Percentiles rank a stretch among this genome's conserved stretches.
These are phyloP conservation scores for Comarum palustre DNA, from an alignment of 306 rosid genomes.

Conservation along the genomic window DNA sequence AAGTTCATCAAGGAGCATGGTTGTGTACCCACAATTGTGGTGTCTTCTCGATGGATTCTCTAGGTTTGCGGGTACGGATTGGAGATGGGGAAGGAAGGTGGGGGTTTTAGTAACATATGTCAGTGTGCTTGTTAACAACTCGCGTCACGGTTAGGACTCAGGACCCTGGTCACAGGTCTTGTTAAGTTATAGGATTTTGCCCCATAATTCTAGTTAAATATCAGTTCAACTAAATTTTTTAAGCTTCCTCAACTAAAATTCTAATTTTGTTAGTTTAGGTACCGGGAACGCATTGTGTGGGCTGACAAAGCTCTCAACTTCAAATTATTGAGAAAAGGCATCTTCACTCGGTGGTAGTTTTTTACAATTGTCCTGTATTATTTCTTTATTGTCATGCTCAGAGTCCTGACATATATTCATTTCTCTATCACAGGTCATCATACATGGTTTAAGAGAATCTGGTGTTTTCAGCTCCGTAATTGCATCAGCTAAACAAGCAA, in stretches of 20 bases:
- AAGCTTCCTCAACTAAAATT: neutral
- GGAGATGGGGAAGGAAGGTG: too few relatives aligned
- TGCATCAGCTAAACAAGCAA: conserved; percentile 56
- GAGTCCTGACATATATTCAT: conserved; percentile 7
- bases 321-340: conserved; percentile 79
- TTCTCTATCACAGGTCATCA: conserved; percentile 54
- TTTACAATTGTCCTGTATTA: conserved; percentile 9
- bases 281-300: conserved; percentile 86
- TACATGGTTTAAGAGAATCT: conserved; percentile 76
- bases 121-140: too few relatives aligned
- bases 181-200: too few relatives aligned
- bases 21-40: too few relatives aligned
- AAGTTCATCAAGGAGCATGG: too few relatives aligned
- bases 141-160: too few relatives aligned
- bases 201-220: too few relatives aligned
- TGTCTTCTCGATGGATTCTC: too few relatives aligned
- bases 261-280: conserved; percentile 50
- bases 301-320: conserved; percentile 66
- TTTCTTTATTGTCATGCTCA: conserved; percentile 11
- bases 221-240: neutral
- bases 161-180: neutral
- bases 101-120: too few relatives aligned
- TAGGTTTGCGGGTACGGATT: too few relatives aligned
- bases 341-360: conserved; percentile 86
- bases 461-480: conserved; percentile 63